Conservation (phyloP, 108 stramenopile genomes). For the Nitzschia sp. region DNA sequence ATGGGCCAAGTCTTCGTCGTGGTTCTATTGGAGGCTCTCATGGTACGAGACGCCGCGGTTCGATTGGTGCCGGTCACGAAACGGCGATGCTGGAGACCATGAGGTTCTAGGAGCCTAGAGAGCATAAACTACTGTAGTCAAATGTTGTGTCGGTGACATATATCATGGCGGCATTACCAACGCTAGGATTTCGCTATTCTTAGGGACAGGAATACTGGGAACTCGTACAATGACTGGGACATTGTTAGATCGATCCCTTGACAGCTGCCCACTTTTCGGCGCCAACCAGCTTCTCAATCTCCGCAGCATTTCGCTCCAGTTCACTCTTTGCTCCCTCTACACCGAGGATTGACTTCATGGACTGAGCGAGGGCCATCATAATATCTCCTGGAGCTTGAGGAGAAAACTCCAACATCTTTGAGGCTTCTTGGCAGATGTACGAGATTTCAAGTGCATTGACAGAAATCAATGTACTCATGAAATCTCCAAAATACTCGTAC, state of each 20-base stretch:
- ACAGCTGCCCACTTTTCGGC: slow-evolving; percentile 26
- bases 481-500: slow-evolving; percentile 59
- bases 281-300: slow-evolving; percentile 31
- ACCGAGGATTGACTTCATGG: slow-evolving; percentile 24
- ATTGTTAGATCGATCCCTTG: background rate
- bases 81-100: too few species aligned
- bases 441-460: slow-evolving; percentile 48
- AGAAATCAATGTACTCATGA: slow-evolving; percentile 53
- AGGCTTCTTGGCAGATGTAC: slow-evolving; percentile 57
- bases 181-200: too few species aligned
- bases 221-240: too few species aligned
- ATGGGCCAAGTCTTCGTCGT: too few species aligned
- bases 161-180: too few species aligned
- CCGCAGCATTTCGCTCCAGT: slow-evolving; percentile 11
- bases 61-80: too few species aligned
- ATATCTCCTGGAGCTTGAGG: slow-evolving; percentile 25
- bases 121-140: too few species aligned
- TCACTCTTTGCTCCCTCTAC: slow-evolving; percentile 20
- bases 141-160: too few species aligned
- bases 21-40: too few species aligned
- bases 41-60: too few species aligned
- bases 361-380: slow-evolving; percentile 4
- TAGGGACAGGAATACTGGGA: too few species aligned
- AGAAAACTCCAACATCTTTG: slow-evolving; percentile 31
- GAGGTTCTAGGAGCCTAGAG: too few species aligned